Evolutionary conservation across 2,329 filamentous ascomycete species (phyloP), one percentile per base, ranked within the genome.

Genomic region (Cryphonectria carpinicola): DNA sequence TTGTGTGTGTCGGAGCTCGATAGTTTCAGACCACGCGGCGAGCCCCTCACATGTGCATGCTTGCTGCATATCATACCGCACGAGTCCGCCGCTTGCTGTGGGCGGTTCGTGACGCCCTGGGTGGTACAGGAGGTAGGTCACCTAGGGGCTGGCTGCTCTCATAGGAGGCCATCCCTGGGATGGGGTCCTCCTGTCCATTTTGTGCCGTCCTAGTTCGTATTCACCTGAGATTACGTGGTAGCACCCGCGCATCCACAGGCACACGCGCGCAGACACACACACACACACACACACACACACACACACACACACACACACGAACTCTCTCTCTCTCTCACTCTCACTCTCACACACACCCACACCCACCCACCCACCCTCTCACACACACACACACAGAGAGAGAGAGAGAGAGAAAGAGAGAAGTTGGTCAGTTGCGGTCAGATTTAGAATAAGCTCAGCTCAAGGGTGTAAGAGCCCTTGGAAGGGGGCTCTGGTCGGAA

Each of bases 171-270:
- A 39, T 39, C 32, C 35, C 35, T 39, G 32, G 58, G 6, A 39
- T 11, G 19, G 32, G 32, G 56, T 32, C 28, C 28, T 39, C 37
- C 32, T 61, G 58, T 32, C 37, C 17, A 49, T 49, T 28, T n/a
- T 32, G n/a, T 65, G 63, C 63, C 63, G 63, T 32, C 43, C 43
- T 52, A 64, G 58, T 32, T 65, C 63, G 63, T 65, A 46, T 65
- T 41, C 28, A 49, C 32, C 28, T 49, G 4, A 14, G 22, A 46
- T 65, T 32, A 39, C 41, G 63, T 65, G 25, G 63, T 65, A 35
- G 63, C 43, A 65, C 63, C 28, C 1, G 63, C 62, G 41, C 62
- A 49, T 25, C 62, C 37, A 46, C 14, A 22, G 43, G 62, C 25
- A 49, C 46, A 10, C 46, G 7, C 46, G 5, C 19, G 17, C 43